Evolutionary conservation across 2,329 filamentous ascomycete genomes (phyloP), one percentile per base, ranked within the genome.

Genomic region (Aspergillus sp.): DNA sequence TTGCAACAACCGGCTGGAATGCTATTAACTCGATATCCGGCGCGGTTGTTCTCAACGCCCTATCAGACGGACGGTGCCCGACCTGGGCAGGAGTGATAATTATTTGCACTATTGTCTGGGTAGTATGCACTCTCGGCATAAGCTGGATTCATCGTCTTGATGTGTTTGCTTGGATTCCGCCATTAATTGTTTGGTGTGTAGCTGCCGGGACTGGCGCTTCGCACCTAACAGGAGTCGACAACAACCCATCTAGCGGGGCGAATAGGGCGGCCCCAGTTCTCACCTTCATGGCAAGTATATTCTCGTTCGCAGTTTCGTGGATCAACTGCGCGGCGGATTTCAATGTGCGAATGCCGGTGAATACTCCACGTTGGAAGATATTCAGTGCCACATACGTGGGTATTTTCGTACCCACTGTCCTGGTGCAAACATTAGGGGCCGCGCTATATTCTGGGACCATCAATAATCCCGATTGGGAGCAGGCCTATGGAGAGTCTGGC

Each of bases 21-120:
- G 72, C 71, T 15, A 74, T 75, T 49, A 75, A 75, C 56, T 72
- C 70, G 8, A 75, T 75, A 41, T 74, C 73, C 5, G 73, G 73
- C 3, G 71, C 73, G 3, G 68, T 66, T 2, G 70, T 72, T 1
- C 63, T 75, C 13, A 70, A 72, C 42, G 73, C 72, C 2, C 55
- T 75, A 6, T 75, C 72, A 2, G 61, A 75, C 46, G 73, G 73
- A n/a, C 66, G 58, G 33, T 72, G 66, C 41, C 73, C 73, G 12
- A 67, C 67, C 20, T 75, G 73, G 73, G 70, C 69, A 1, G 73
- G 73, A 7, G 72, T 74, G 2, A 70, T 75, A 39, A 68, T 75
- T 15, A 75, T 75, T 40, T 74, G 73, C 60, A 70, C 70, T 4
- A 62, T 65, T 1, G 71, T 74, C 2, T 74, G 70, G 72, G 66